Base-by-base conservation (phyloP, 306 rosid species). In the Nissolia schottii region DNA sequence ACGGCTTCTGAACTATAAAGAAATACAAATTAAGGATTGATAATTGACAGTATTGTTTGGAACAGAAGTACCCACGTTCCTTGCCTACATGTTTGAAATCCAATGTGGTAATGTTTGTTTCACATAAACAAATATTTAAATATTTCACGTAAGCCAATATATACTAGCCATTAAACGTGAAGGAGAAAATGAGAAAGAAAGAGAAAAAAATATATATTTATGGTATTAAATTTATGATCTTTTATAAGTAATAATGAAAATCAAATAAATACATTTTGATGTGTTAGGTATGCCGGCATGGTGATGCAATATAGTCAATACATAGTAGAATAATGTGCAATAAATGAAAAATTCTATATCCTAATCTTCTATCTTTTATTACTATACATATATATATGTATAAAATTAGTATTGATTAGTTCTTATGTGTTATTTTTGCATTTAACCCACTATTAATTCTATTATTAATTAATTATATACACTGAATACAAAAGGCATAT, bases 1-100 rank as follows among this genome's bases (percentile, higher is more conserved):
- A 60, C 78, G 85, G 38, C 70, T 54, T 61, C 48, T 25, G 19
- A 46, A 27, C 46, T 53, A 24, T 40, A 40, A 23, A 16, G 7
- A 8, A 78, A 32, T 40, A 0, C 29, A 18, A 43, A 15, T 18
- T 32, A 20, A 27, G 32, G 4, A 56, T 32, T 48, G 11, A 1
- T n/a, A 46, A 58, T 53, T 59, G 11, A 48, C 54, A 19, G 20
- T 6, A 3, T 12, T 67, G 19, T 54, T 56, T 50, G 28, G 11
- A 14, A 6, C 5, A 15, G 9, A 45, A 56, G 13, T 48, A 45
- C 50, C 59, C 63, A 59, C 23, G 22, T 37, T 61, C 19, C 63
- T 31, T 69, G 76, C 54, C 59, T 35, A n/a, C 32, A 66, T 57
- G 4, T 24, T 55, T 70, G 13, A 5, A 38, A 48, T 28, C 64